A percentile compares a stretch with the other conserved stretches of the same genome.
phyloP scores from a whole-genome alignment of 768 basidiomycete species.

The Suillus placidus region DNA sequence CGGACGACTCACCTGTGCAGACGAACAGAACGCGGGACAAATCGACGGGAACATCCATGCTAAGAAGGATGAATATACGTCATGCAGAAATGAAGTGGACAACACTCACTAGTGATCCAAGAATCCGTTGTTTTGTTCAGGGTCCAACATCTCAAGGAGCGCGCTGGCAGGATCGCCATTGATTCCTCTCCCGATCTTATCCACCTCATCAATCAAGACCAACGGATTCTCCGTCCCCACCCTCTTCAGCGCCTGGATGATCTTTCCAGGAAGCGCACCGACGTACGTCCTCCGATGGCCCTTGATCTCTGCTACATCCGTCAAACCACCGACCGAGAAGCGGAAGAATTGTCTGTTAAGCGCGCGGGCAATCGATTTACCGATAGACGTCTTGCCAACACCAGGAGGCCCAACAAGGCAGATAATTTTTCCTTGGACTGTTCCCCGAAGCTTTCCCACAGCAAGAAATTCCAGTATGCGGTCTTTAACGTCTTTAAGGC shows the following conservation, averaged over 20 bases:
- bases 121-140: constrained; percentile 94
- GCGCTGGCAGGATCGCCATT: constrained; percentile 95
- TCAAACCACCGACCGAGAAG: constrained; percentile 94
- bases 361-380: constrained; percentile 92
- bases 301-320: constrained; percentile 99
- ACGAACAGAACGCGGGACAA: constrained; percentile 96
- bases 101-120: constrained; percentile 87
- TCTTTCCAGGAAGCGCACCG: constrained; percentile 91
- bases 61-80: constrained; percentile 28
- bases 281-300: constrained; percentile 98
- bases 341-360: constrained; percentile 92
- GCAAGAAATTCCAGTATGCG: constrained; percentile 96
- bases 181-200: constrained; percentile 90
- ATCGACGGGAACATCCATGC: constrained; percentile 97
- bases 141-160: constrained; percentile 89
- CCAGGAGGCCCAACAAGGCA: constrained; percentile 96
- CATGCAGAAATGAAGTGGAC: background rate
- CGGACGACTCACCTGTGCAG: constrained; percentile 65
- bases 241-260: constrained; percentile 90
- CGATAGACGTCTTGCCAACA: constrained; percentile 96
- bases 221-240: constrained; percentile 94
- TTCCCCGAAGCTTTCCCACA: constrained; percentile 92
- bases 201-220: constrained; percentile 93
- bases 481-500: constrained; percentile 88
- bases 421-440: constrained; percentile 96